Base-by-base conservation (phyloP, 148 eudicot genomes). In the Persicaria maculosa region DNA sequence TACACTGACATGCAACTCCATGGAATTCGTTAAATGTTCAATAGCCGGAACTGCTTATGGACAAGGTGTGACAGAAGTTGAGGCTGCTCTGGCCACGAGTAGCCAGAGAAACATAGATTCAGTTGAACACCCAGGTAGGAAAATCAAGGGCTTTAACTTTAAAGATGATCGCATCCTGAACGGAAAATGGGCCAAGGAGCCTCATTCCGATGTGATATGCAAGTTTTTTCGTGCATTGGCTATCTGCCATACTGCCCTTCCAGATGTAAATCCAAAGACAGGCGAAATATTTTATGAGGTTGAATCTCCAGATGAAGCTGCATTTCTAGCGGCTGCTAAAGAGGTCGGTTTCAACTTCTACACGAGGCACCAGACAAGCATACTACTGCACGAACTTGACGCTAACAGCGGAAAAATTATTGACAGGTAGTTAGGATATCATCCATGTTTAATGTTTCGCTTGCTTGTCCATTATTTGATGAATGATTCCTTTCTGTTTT, bases 1-100 rank as follows among this genome's bases (percentile, higher is more conserved):
- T 7, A 88, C 92, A 5, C 73, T 88, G 72, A 88, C 92, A 36
- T 86, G 89, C 78, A 88, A 88, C 52, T 83, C 89, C 4, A 88
- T 88, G 92, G 92, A 88, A 79, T 88, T 84, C 74, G 76, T 79
- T 59, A 84, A 84, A 71, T 84, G 87, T 69, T 84, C 83, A 20
- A 82, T 84, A 57, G 87, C 87, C 72, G 87, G 87, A 17, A 77
- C 71, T 48, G 76, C 85, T 72, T 84, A 84, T 79, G 87, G 87
- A 45, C 75, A 36, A 81, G 85, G 79, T 55, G 77, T 84, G 85
- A 82, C 87, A 10, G 87, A 84, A 74, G 87, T 84, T 20, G 87
- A 84, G 79, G 53, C 75, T 47, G 80, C 85, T 68, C 73, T 79
- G 72, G 83, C 85, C 7, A 84, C 40, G 62, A 79, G 77, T 70